Evolutionary conservation across 2,329 filamentous ascomycete species (phyloP), one percentile per base, ranked within the genome.

Genomic region (Trichoderma sp.): DNA sequence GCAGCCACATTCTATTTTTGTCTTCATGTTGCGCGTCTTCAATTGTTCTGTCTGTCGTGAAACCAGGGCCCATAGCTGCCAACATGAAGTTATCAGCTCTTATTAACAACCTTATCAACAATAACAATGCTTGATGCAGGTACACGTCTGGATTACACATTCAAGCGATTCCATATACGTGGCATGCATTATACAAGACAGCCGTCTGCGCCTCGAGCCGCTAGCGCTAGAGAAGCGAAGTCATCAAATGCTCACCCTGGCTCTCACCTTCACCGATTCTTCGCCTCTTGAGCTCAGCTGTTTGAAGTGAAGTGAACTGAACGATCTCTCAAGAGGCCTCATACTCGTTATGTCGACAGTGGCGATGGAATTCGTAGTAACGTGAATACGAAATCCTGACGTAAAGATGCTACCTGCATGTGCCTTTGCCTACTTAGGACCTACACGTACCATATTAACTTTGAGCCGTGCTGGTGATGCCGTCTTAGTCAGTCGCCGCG

Each of bases 1-100:
- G 36, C 23, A 67, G 50, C 64, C 50, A 67, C 64, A 67, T 43
- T 39, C 64, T 67, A 67, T 67, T 67, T 67, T 67, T 67, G 36
- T 58, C 36, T 36, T 26, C 26, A 26, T 26, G 26, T 26, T 50
- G 17, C 36, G 7, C 12, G 9, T n/a, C 1, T 13, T 26, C 3
- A 5, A 12, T 53, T 23, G n/a, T 26, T 50, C 53, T 66, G 8
- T 50, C 53, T 66, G 8, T n/a, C 26, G 39, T 34, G 62, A 26
- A 53, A 53, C 47, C 5, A 53, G 6, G 11, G 1, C 2, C 43
- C 17, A n/a, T 20, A 20, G n/a, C 17, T 47, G 43, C 8, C 43
- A 47, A 20, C 43, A 53, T 53, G 47, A 53, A 23, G 20, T 53
- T 13, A 13, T 12, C 47, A 13, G 47, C 47, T 20, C n/a, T n/a